Conservation (phyloP, 768 basidiomycete species). For the Candolleomyces eurysporus region DNA sequence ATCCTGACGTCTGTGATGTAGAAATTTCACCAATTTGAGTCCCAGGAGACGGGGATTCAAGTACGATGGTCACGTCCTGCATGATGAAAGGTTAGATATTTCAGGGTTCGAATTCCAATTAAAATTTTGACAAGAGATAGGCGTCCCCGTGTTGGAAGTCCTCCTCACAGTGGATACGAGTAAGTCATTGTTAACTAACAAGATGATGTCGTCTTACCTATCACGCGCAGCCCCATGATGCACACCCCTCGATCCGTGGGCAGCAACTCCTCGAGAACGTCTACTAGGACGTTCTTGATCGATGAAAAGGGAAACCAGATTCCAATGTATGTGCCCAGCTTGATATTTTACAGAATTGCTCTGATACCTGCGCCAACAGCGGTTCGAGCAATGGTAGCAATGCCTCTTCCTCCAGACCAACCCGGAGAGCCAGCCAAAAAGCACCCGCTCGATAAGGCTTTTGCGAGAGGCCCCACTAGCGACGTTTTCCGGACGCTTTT, state of each 20-base stretch:
- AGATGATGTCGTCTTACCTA: not conserved
- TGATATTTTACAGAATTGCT: not conserved
- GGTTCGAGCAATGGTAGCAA: conserved; percentile 2
- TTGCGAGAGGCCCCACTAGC: not conserved
- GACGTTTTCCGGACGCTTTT: conserved; percentile 4
- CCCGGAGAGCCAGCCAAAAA: no score
- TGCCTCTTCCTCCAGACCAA: conserved; percentile 1
- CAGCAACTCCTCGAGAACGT: conserved; percentile 24
- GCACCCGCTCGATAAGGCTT: not conserved
- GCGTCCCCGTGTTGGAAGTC: not conserved
- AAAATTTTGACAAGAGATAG: not conserved
- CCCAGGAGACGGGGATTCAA: not conserved
- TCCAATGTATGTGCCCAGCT: conserved; percentile 24
- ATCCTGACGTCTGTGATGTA: not conserved
- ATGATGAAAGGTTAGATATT: not conserved
- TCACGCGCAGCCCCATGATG: not conserved
- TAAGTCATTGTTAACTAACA: not conserved
- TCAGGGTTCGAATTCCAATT: not conserved
- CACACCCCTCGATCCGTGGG: conserved; percentile 11
- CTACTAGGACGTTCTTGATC: conserved; percentile 30
- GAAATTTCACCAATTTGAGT: not conserved
- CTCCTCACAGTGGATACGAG: not conserved
- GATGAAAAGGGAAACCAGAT: conserved; percentile 33
- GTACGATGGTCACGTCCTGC: not conserved
- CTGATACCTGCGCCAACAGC: not conserved